Evolutionary conservation across 768 basidiomycete genomes (phyloP).

Genomic region (Daedaleopsis sinensis): DNA sequence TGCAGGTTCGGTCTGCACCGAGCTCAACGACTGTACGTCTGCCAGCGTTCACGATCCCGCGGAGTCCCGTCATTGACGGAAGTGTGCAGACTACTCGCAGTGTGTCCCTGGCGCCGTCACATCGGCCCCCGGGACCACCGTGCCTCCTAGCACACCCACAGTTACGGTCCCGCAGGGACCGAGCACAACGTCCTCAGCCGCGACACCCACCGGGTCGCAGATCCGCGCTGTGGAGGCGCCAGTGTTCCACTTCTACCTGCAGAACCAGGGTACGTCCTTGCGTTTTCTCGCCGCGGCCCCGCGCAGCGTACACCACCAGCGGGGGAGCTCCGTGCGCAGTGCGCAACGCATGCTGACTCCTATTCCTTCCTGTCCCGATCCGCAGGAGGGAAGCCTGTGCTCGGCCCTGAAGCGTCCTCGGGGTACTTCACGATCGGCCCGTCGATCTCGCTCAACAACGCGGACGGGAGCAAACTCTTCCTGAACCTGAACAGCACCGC

Average conservation of each 20-base stretch:
- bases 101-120: slow-evolving; percentile 44
- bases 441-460: slow-evolving; percentile 47
- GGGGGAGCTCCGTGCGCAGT: neutral
- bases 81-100: slow-evolving; percentile 51
- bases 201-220: slow-evolving; percentile 43
- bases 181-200: slow-evolving; percentile 26
- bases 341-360: neutral
- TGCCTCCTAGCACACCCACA: slow-evolving; percentile 29
- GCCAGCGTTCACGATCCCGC: neutral
- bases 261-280: slow-evolving; percentile 43
- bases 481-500: slow-evolving; percentile 49
- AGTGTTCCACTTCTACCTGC: slow-evolving; percentile 60
- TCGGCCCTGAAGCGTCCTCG: slow-evolving; percentile 54
- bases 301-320: neutral
- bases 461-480: slow-evolving; percentile 46
- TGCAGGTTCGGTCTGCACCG: slow-evolving; percentile 26
- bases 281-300: neutral
- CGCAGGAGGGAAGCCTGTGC: slow-evolving; percentile 48
- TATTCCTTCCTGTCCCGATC: neutral
- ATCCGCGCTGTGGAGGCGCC: slow-evolving; percentile 56
- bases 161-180: slow-evolving; percentile 37
- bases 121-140: slow-evolving; percentile 27
- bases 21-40: slow-evolving; percentile 26
- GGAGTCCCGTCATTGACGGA: slow-evolving; percentile 10
- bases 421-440: slow-evolving; percentile 53